These are phyloP conservation scores for Arabidopsis suecica DNA, from an alignment of 345 rosid genomes.

Conservation along the genomic window DNA sequence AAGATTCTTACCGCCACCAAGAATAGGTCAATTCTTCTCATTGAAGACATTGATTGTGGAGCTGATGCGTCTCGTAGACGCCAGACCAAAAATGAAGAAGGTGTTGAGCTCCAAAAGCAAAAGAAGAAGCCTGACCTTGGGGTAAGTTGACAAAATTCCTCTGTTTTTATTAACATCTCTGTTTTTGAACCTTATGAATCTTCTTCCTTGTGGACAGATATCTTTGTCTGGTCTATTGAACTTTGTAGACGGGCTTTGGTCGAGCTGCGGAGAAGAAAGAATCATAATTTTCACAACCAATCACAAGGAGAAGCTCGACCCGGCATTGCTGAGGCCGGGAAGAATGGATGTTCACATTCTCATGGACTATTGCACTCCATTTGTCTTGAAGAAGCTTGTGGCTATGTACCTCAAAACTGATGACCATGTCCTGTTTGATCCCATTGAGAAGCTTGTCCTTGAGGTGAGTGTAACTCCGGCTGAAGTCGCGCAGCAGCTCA, in stretches of 20 bases:
- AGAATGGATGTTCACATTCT: conserved; percentile 47
- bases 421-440: conserved; percentile 35
- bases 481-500: conserved; percentile 46
- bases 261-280: conserved; percentile 47
- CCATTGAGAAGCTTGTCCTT: conserved; percentile 39
- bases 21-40: conserved; percentile 44
- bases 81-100: conserved; percentile 20
- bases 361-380: conserved; percentile 45
- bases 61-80: conserved; percentile 36
- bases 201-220: conserved; percentile 19
- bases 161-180: background rate
- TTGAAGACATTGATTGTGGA: conserved; percentile 47
- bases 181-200: background rate
- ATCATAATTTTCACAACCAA: conserved; percentile 46
- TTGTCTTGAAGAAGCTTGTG: conserved; percentile 46
- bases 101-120: conserved; percentile 2
- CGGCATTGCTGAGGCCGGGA: conserved; percentile 40
- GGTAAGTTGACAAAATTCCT: conserved; percentile 11
- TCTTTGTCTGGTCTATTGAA: conserved; percentile 43
- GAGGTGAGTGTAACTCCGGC: conserved; percentile 41
- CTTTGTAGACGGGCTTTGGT: conserved; percentile 47
- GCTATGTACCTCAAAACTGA: conserved; percentile 35
- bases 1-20: conserved; percentile 41
- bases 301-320: conserved; percentile 47
- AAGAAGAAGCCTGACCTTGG: conserved; percentile 33